Percentiles rank a stretch among this genome's conserved stretches.
Conservation (phyloP, 352 stramenopile genomes). For the Elongisporangium senticosum region DNA sequence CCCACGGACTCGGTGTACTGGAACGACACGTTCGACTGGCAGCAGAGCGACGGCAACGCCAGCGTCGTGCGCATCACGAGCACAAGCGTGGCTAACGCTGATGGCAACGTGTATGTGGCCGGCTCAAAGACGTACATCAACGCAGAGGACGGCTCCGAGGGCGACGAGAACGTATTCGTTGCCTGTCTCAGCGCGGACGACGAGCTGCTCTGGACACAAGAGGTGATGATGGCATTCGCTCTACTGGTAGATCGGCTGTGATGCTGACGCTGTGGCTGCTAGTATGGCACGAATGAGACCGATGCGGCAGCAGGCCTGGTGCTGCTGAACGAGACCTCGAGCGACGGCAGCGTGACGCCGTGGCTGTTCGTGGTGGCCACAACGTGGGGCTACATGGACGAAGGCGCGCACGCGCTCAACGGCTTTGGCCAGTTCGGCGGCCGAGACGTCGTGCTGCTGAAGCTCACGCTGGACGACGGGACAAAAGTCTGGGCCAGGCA, state of each 20-base stretch:
- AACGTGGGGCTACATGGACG: slow-evolving; percentile 71
- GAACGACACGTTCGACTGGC: slow-evolving; percentile 50
- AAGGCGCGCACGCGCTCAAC: slow-evolving; percentile 61
- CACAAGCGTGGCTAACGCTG: slow-evolving; percentile 23
- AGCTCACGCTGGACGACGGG: slow-evolving; percentile 32
- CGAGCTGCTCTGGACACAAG: slow-evolving; percentile 40
- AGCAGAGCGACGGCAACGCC: slow-evolving; percentile 24
- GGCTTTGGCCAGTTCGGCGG: slow-evolving; percentile 64
- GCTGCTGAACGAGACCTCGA: slow-evolving; percentile 40
- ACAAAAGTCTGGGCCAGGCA: slow-evolving; percentile 66
- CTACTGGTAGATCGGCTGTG: background rate
- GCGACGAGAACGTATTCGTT: slow-evolving; percentile 51
- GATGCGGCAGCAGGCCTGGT: slow-evolving; percentile 50
- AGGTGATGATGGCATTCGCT: slow-evolving; percentile 21
- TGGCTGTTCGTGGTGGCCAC: slow-evolving; percentile 58
- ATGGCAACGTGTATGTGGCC: slow-evolving; percentile 56
- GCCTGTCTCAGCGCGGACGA: slow-evolving; percentile 37
- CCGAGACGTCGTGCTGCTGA: slow-evolving; percentile 61
- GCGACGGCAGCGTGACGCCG: slow-evolving; percentile 9
- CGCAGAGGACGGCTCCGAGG: slow-evolving; percentile 8
- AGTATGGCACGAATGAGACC: slow-evolving; percentile 48
- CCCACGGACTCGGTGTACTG: background rate
- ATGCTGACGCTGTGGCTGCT: slow-evolving; percentile 1
- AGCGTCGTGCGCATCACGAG: slow-evolving; percentile 31
- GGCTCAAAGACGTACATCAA: slow-evolving; percentile 34